Evolutionary conservation across 2,329 filamentous ascomycete species (phyloP), one percentile per base, ranked within the genome.

Genomic region (Aspergillus awamori): DNA sequence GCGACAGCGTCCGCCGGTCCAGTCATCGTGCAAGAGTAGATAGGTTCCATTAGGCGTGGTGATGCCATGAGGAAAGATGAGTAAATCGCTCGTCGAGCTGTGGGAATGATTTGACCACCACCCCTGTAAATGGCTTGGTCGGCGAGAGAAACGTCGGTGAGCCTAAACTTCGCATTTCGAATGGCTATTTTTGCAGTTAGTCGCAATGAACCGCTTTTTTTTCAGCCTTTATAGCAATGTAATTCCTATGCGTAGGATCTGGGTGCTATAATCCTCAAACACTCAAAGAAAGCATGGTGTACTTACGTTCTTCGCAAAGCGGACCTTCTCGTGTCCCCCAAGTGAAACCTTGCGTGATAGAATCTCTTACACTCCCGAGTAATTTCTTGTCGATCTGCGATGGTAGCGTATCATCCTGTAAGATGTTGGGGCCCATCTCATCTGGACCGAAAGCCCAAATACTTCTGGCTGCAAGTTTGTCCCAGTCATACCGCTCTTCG

Each of bases 381-480:
- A 93, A 84, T 77, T 94, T 96, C 80, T 96, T 95, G 80, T 99
- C 93, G 63, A 98, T 92, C 77, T 97, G 93, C 24, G 91, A 92
- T 3, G 94, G 93, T 17, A 99, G 82, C 17, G 95, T 99, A 77
- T 99, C 95, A 76, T 99, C 95, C 77, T 97, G 93, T 53, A 99
- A 81, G 66, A 99, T 95, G 77, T 99, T 99, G 5, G 95, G 92
- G 0, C 93, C 91, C 82, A 88, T 90, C 67, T 99, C 95, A 61
- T 98, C 94, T 4, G 95, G 95, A 2, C 95, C 95, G 79, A 99
- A 99, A 1, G 95, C 95, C 95, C 95, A 99, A 72, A 99, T 97
- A 74, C 93, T 97, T 71, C 95, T 86, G 24, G 92, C 92, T 13
- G 95, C 94, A 64, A 99, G 84, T 70, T 97, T 87, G 79, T 99